phyloP scores from a whole-genome alignment of 306 rosid genomes.

The Boehmeria nivea region DNA sequence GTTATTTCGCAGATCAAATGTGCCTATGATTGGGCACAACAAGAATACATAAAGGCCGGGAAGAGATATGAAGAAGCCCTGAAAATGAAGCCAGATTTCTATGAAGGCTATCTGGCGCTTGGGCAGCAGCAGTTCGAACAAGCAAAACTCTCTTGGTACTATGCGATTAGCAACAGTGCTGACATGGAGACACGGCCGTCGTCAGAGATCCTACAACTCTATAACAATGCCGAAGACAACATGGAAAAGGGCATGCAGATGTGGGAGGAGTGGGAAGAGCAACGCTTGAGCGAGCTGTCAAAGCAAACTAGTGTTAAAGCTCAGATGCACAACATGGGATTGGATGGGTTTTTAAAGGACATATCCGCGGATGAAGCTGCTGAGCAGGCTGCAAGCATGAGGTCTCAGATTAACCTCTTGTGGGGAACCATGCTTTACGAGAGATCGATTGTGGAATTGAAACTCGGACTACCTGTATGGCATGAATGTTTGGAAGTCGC shows the following conservation, averaged over 20 bases:
- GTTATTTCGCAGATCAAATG: constrained; percentile 38
- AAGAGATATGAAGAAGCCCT: constrained; percentile 70
- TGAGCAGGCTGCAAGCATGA: constrained; percentile 52
- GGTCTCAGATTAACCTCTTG: constrained; percentile 67
- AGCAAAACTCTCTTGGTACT: constrained; percentile 82
- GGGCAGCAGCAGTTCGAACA: constrained; percentile 74
- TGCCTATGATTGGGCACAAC: constrained; percentile 65
- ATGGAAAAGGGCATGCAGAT: constrained; percentile 80
- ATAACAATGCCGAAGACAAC: constrained; percentile 69
- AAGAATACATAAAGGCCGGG: constrained; percentile 62
- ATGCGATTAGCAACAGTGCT: constrained; percentile 49
- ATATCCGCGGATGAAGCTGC: constrained; percentile 50
- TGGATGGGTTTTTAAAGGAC: constrained; percentile 37
- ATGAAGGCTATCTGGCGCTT: constrained; percentile 75
- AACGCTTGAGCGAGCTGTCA: constrained; percentile 29
- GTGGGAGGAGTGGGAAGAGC: constrained; percentile 61
- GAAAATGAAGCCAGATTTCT: constrained; percentile 64
- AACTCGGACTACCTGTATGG: constrained; percentile 67
- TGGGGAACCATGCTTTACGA: constrained; percentile 93
- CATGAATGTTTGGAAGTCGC: constrained; percentile 65
- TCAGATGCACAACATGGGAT: constrained; percentile 42
- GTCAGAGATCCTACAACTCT: constrained; percentile 55
- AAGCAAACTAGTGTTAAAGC: constrained; percentile 31
- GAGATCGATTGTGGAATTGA: constrained; percentile 74
- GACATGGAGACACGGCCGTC: constrained; percentile 53